phyloP scores from a whole-genome alignment of 23 red algal species.

The Gracilaria domingensis region DNA sequence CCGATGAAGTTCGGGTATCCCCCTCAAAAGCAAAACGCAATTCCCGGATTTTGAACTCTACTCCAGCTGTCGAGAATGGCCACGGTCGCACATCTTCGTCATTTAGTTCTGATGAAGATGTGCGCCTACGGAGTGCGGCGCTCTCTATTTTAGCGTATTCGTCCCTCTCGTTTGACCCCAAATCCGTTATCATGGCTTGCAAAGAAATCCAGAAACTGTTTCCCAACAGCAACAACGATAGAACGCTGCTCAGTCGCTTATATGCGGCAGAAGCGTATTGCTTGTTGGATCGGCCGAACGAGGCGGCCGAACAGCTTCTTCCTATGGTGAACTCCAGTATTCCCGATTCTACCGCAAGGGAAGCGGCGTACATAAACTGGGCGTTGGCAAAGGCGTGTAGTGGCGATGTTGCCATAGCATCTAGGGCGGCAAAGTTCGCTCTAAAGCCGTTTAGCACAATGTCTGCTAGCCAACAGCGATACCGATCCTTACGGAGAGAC shows the following conservation, averaged over 20 bases:
- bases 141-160: conserved; percentile 54
- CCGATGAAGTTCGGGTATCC: conserved; percentile 23
- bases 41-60: conserved; percentile 2
- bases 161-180: conserved; percentile 56
- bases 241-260: conserved; percentile 45
- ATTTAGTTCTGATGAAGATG: neutral
- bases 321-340: conserved; percentile 35
- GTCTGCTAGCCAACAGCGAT: neutral
- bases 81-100: neutral
- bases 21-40: conserved; percentile 12
- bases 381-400: conserved; percentile 51
- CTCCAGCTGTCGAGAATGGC: neutral
- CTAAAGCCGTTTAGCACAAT: conserved; percentile 29
- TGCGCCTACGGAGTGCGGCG: conserved; percentile 37
- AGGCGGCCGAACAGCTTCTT: conserved; percentile 43
- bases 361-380: conserved; percentile 60
- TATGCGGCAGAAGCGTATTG: conserved; percentile 74
- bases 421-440: conserved; percentile 44
- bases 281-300: conserved; percentile 41
- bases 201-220: conserved; percentile 41
- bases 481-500: conserved; percentile 26
- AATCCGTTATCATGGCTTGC: conserved; percentile 50
- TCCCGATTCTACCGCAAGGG: conserved; percentile 18
- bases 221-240: conserved; percentile 55
- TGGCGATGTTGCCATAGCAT: conserved; percentile 53